Conservation (phyloP, 208 protist genomes). For the Tetramitus jugosus region DNA sequence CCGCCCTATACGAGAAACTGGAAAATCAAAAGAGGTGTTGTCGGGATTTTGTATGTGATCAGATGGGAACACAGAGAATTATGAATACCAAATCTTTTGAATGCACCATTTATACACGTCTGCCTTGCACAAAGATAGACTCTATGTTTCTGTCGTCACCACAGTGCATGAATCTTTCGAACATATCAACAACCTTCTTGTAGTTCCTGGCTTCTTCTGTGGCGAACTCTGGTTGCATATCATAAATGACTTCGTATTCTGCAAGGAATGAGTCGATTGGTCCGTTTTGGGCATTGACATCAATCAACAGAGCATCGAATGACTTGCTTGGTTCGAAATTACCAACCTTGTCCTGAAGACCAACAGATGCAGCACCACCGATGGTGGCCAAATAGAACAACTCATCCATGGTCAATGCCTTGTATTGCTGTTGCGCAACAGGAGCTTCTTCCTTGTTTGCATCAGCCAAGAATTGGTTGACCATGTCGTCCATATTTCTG, state of each 20-base stretch:
- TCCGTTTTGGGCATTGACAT: constrained; percentile 44
- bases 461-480: neutral
- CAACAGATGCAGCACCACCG: constrained; percentile 64
- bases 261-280: constrained; percentile 53
- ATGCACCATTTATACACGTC: too few relatives aligned
- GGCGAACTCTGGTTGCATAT: too few relatives aligned
- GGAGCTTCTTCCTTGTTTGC: neutral
- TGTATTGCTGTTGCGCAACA: constrained; percentile 38
- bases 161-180: constrained; percentile 64
- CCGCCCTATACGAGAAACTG: too few relatives aligned
- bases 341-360: constrained; percentile 62
- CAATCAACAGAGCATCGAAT: constrained; percentile 74
- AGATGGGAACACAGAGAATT: too few relatives aligned
- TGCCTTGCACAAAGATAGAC: constrained; percentile 54
- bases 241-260: neutral
- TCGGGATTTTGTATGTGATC: too few relatives aligned
- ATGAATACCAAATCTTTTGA: too few relatives aligned
- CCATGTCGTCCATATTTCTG: neutral
- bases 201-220: neutral
- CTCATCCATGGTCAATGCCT: constrained; percentile 50
- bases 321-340: constrained; percentile 64
- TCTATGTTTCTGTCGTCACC: constrained; percentile 53
- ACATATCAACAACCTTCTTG: constrained; percentile 51
- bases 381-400: constrained; percentile 74
- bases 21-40: too few relatives aligned